A percentile compares a stretch with the other conserved stretches of the same genome.
These are phyloP conservation scores for Trypanosoma brucei DNA, from an alignment of 208 protist genomes.

Conservation along the genomic window DNA sequence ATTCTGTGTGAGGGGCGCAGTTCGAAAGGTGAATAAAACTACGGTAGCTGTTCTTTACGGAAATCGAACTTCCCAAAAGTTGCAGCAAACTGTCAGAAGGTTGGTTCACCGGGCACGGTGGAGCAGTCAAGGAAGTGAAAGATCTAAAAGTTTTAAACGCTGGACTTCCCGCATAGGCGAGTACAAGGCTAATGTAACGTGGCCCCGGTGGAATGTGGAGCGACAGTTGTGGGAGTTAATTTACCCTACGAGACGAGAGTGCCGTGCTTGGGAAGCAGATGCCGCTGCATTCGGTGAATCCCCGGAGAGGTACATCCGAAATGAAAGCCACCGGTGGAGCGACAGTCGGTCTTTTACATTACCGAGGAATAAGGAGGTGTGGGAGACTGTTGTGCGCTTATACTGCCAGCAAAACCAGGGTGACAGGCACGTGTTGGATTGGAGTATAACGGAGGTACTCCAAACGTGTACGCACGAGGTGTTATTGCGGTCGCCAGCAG, in stretches of 20 bases:
- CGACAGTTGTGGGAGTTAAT: slow-evolving; percentile 61
- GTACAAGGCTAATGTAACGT: slow-evolving; percentile 37
- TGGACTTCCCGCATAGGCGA: slow-evolving; percentile 39
- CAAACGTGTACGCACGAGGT: slow-evolving; percentile 65
- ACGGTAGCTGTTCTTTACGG: slow-evolving; percentile 17
- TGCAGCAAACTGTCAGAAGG: background rate
- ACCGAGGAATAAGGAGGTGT: slow-evolving; percentile 19
- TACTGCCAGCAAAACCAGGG: slow-evolving; percentile 25
- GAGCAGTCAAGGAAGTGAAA: background rate
- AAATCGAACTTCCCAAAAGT: background rate
- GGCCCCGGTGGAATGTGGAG: slow-evolving; percentile 50
- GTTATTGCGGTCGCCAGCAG: slow-evolving; percentile 37
- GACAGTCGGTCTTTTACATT: background rate
- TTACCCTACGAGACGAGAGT: slow-evolving; percentile 43
- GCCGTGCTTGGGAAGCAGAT: slow-evolving; percentile 3
- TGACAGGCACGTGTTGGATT: slow-evolving; percentile 10
- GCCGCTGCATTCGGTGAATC: background rate
- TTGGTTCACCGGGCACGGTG: slow-evolving; percentile 2
- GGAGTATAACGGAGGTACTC: slow-evolving; percentile 61
- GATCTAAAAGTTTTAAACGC: background rate
- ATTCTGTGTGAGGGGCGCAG: slow-evolving; percentile 41
- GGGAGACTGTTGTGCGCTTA: slow-evolving; percentile 65
- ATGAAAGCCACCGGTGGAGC: background rate
- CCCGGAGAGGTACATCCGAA: background rate
- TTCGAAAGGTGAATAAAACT: slow-evolving; percentile 50